Conservation (phyloP, 768 basidiomycete genomes). For the Nidula microcarpa region DNA sequence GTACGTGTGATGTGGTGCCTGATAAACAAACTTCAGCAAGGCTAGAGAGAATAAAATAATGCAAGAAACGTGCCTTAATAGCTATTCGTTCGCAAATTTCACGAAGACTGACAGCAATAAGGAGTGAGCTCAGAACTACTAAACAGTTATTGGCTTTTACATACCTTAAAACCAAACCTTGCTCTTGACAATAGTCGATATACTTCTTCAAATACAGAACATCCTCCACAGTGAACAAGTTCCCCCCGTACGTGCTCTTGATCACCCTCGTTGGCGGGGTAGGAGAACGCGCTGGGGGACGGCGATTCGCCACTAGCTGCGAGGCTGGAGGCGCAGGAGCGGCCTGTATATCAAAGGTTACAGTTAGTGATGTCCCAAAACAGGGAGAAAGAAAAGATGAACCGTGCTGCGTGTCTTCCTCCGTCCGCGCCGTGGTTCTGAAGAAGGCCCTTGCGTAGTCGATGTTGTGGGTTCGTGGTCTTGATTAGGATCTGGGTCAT, state of each 20-base stretch:
- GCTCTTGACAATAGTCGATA: slow-evolving; percentile 88
- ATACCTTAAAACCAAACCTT: slow-evolving; percentile 78
- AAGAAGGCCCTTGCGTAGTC: no score
- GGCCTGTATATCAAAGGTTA: slow-evolving; percentile 27
- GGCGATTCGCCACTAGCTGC: slow-evolving; percentile 62
- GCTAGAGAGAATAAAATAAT: neutral
- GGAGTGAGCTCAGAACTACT: no score
- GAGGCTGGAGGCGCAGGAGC: slow-evolving; percentile 66
- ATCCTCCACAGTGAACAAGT: slow-evolving; percentile 83
- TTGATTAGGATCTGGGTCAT: slow-evolving; percentile 41
- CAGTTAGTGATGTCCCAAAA: no score
- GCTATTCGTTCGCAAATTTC: slow-evolving; percentile 89
- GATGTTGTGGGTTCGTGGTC: no score
- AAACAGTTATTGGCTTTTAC: neutral
- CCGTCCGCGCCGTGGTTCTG: no score
- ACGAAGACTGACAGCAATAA: slow-evolving; percentile 41
- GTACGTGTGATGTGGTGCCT: slow-evolving; percentile 90
- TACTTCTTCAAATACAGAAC: slow-evolving; percentile 82
- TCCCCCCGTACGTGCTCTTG: slow-evolving; percentile 88
- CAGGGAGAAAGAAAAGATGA: no score
- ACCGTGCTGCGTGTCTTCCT: no score
- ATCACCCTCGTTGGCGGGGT: slow-evolving; percentile 81
- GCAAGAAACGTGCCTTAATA: slow-evolving; percentile 50
- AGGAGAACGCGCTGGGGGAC: slow-evolving; percentile 73
- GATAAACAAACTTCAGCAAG: slow-evolving; percentile 5